These are phyloP conservation scores for Diplocarpon rosae DNA, from an alignment of 2,329 filamentous ascomycete species.

Conservation along the genomic window DNA sequence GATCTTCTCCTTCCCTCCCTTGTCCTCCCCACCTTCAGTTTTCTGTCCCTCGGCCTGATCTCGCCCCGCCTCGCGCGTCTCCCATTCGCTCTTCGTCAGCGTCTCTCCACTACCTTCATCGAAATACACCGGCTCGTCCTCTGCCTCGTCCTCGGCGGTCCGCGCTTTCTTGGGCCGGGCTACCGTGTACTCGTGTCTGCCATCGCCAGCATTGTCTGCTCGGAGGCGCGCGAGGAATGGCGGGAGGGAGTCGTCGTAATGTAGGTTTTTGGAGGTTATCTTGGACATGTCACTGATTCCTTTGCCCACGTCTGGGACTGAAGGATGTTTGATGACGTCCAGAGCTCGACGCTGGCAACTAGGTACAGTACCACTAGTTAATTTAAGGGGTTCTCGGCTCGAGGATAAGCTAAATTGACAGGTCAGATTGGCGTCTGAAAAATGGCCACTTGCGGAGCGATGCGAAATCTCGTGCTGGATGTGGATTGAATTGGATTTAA, in stretches of 20 bases:
- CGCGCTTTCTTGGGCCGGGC: conserved; percentile 36
- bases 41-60: conserved; percentile 13
- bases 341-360: no score
- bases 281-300: conserved; percentile 31
- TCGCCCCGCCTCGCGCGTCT: conserved; percentile 24
- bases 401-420: no score
- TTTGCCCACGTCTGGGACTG: no score
- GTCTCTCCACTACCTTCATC: conserved; percentile 59
- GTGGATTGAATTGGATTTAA: background rate
- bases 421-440: background rate
- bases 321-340: no score
- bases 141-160: conserved; percentile 57
- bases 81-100: conserved; percentile 28
- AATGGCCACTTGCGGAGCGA: background rate
- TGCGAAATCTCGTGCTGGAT: background rate
- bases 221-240: conserved; percentile 49
- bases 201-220: conserved; percentile 39
- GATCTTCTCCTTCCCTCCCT: conserved; percentile 25
- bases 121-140: conserved; percentile 66
- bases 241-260: conserved; percentile 49
- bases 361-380: background rate
- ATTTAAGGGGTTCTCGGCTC: background rate
- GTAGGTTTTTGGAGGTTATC: conserved; percentile 60
- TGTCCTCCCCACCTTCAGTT: conserved; percentile 4
- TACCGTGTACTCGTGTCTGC: conserved; percentile 29